Conservation (phyloP, 1,284 basidiomycete species). For the Takashimella koratensis region DNA sequence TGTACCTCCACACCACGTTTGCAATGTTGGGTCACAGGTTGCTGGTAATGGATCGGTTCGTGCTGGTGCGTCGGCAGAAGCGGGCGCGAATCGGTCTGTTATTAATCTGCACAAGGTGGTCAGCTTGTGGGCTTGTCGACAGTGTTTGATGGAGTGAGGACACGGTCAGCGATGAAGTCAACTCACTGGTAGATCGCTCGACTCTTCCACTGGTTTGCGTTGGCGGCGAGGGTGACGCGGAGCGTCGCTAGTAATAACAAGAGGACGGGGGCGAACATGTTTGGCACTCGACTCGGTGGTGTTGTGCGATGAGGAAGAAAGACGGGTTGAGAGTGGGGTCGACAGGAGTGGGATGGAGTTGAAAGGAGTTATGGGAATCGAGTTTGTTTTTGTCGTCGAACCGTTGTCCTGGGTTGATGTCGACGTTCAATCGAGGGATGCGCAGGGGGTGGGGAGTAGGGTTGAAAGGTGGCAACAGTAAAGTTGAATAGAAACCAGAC, state of each 20-base stretch:
- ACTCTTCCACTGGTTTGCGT: not conserved
- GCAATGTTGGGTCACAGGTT: slow-evolving; percentile 26
- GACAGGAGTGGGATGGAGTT: not conserved
- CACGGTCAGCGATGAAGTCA: not conserved
- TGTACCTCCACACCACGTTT: slow-evolving; percentile 67
- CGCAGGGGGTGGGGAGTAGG: too few relatives aligned
- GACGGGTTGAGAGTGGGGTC: not conserved
- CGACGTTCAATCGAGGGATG: too few relatives aligned
- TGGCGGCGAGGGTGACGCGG: not conserved
- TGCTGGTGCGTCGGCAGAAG: slow-evolving; percentile 54
- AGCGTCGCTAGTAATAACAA: not conserved
- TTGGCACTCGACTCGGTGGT: not conserved
- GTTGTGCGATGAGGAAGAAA: not conserved
- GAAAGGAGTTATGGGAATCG: too few relatives aligned
- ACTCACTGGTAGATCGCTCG: not conserved
- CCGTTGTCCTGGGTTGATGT: too few relatives aligned
- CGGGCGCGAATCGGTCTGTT: slow-evolving; percentile 69
- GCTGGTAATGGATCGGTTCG: slow-evolving; percentile 51
- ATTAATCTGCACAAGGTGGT: slow-evolving; percentile 55
- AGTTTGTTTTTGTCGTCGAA: too few relatives aligned
- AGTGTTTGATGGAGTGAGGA: not conserved
- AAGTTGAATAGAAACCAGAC: too few relatives aligned
- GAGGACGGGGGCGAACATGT: not conserved
- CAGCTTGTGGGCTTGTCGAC: not conserved
- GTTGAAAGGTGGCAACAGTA: too few relatives aligned